phyloP scores from a whole-genome alignment of 352 stramenopile species.

The Pythium vanterpoolii region DNA sequence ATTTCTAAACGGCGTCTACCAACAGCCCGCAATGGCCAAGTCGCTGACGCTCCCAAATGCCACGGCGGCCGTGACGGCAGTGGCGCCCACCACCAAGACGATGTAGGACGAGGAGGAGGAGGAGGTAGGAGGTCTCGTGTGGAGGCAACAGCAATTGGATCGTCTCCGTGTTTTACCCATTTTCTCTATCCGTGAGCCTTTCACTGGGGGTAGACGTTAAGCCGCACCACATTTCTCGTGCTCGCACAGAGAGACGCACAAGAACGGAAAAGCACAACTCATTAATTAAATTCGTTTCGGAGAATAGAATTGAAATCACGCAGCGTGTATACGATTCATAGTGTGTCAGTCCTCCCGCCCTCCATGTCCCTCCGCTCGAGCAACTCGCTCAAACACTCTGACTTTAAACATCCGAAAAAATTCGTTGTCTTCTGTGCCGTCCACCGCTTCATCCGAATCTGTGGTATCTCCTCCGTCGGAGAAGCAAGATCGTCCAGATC shows the following conservation, averaged over 20 bases:
- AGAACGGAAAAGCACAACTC: no score
- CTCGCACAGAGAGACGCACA: no score
- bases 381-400: background rate
- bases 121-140: background rate
- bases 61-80: constrained; percentile 3
- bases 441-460: background rate
- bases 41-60: constrained; percentile 18
- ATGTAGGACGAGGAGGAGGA: background rate
- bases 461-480: background rate
- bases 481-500: background rate
- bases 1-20: constrained; percentile 66
- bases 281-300: no score
- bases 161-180: background rate
- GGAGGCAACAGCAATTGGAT: no score
- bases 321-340: no score
- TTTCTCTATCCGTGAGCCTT: no score
- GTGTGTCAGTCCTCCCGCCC: no score
- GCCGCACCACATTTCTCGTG: no score
- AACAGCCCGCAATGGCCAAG: constrained; percentile 60
- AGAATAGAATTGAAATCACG: no score
- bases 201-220: no score
- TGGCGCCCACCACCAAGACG: background rate
- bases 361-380: background rate
- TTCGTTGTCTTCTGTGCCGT: background rate
- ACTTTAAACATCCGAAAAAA: no score